These are phyloP conservation scores for Lavandula angustifolia DNA, from an alignment of 257 asterid species.

Conservation along the genomic window DNA sequence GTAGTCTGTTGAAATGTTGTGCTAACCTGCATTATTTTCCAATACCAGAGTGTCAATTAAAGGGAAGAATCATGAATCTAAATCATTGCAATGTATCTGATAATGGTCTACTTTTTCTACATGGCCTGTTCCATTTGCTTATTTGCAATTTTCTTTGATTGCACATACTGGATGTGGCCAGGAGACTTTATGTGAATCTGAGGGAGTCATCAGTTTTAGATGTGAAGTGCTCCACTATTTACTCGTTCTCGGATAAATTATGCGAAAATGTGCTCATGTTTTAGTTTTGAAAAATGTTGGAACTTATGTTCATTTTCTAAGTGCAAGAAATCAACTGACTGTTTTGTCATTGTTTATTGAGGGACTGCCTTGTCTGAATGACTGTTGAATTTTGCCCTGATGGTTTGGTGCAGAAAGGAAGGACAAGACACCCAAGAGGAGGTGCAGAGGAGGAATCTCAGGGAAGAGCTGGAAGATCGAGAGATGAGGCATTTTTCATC, in stretches of 20 bases:
- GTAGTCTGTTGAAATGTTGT: not conserved
- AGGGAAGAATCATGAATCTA: not conserved
- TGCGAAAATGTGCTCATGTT: not conserved
- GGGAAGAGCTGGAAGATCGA: slow-evolving; percentile 78
- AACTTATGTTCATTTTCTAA: not conserved
- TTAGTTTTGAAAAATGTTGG: not conserved
- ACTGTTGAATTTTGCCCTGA: not conserved
- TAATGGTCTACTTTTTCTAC: not conserved
- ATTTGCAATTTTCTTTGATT: not conserved
- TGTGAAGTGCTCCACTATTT: not conserved
- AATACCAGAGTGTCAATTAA: not conserved
- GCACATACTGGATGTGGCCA: not conserved
- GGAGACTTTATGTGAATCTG: not conserved
- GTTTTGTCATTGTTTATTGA: not conserved
- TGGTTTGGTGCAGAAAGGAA: slow-evolving; percentile 53
- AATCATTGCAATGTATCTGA: not conserved
- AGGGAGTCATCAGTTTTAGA: not conserved
- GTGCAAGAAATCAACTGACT: not conserved
- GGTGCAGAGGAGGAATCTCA: slow-evolving; percentile 65
- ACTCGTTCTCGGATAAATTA: not conserved
- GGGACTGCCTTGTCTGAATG: not conserved
- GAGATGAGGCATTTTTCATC: slow-evolving; percentile 80
- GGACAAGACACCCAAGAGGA: slow-evolving; percentile 91
- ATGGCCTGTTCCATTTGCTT: not conserved
- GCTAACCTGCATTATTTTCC: not conserved